A percentile compares a stretch with the other conserved stretches of the same genome.
These are phyloP conservation scores for Protea cynaroides DNA, from an alignment of 164 flowering plant species.

Conservation along the genomic window DNA sequence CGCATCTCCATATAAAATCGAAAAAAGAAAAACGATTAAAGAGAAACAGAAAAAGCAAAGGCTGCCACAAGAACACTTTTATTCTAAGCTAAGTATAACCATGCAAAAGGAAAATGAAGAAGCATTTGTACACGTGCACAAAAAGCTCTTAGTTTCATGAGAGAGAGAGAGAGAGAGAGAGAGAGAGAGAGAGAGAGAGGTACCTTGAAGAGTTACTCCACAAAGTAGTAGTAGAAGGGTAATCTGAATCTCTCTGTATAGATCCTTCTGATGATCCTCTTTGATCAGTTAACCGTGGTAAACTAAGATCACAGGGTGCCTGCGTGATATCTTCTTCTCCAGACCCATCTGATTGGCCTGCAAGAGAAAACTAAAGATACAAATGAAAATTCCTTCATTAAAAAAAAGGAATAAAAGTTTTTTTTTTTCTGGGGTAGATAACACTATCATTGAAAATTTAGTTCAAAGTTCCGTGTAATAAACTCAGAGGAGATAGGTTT, in stretches of 20 bases:
- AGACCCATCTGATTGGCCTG: constrained; percentile 63
- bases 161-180: constrained; percentile 1
- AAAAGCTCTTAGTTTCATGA: not conserved
- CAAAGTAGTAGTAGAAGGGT: constrained; percentile 23
- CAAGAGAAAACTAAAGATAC: not conserved
- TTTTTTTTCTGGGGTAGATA: too few species aligned
- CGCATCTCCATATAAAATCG: constrained; percentile 26
- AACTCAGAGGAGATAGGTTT: too few species aligned
- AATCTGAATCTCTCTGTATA: constrained; percentile 32
- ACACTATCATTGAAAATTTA: too few species aligned
- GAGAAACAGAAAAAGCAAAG: constrained; percentile 23
- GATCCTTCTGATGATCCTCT: constrained; percentile 31
- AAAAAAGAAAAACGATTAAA: constrained; percentile 4
- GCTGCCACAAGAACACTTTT: constrained; percentile 35
- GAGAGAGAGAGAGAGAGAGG: not conserved
- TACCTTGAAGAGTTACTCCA: constrained; percentile 62
- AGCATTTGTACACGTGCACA: constrained; percentile 6
- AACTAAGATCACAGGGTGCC: constrained; percentile 14
- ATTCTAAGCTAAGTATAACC: constrained; percentile 20
- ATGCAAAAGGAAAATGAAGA: constrained; percentile 22
- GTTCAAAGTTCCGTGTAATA: too few species aligned
- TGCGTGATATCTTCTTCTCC: constrained; percentile 49
- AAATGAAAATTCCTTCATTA: too few species aligned
- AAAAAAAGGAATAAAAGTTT: too few species aligned
- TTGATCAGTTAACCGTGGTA: constrained; percentile 18